These are phyloP conservation scores for Boechera stricta DNA, from an alignment of 345 rosid species.

Conservation along the genomic window DNA sequence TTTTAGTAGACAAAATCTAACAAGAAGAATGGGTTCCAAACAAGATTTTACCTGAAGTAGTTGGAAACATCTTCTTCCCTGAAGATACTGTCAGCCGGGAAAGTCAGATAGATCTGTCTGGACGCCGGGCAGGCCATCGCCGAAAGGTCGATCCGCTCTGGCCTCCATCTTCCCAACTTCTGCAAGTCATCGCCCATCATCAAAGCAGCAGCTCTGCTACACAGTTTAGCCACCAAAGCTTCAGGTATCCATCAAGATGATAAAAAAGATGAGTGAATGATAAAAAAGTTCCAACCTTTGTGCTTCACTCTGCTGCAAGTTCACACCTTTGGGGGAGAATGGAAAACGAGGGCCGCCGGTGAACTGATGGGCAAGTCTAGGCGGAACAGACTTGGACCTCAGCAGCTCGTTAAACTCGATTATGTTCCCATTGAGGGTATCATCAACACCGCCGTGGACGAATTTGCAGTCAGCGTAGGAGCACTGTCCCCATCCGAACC, in stretches of 20 bases:
- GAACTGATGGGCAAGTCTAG: constrained; percentile 51
- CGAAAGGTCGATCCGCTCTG: constrained; percentile 49
- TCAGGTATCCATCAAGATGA: neutral
- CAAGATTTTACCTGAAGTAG: constrained; percentile 62
- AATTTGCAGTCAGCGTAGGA: constrained; percentile 1
- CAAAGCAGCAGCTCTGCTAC: constrained; percentile 45
- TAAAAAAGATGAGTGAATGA: neutral
- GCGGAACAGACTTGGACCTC: constrained; percentile 16
- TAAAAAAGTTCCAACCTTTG: constrained; percentile 12
- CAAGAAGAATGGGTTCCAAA: neutral
- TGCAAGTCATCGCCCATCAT: constrained; percentile 65
- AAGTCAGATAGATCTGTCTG: constrained; percentile 81
- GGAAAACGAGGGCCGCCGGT: constrained; percentile 51
- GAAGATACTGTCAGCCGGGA: constrained; percentile 84
- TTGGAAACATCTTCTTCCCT: constrained; percentile 85
- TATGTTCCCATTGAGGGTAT: too few relatives aligned
- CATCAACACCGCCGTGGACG: too few relatives aligned
- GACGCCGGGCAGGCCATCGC: constrained; percentile 56
- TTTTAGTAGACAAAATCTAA: neutral
- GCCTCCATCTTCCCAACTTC: constrained; percentile 54
- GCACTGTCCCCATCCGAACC: constrained; percentile 69
- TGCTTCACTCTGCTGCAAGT: constrained; percentile 34
- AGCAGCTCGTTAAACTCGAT: too few relatives aligned
- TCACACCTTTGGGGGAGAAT: constrained; percentile 49
- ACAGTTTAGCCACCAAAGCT: neutral